Evolutionary conservation across 495 filamentous ascomycete genomes (phyloP).

Genomic region (Penicillium turbatum): DNA sequence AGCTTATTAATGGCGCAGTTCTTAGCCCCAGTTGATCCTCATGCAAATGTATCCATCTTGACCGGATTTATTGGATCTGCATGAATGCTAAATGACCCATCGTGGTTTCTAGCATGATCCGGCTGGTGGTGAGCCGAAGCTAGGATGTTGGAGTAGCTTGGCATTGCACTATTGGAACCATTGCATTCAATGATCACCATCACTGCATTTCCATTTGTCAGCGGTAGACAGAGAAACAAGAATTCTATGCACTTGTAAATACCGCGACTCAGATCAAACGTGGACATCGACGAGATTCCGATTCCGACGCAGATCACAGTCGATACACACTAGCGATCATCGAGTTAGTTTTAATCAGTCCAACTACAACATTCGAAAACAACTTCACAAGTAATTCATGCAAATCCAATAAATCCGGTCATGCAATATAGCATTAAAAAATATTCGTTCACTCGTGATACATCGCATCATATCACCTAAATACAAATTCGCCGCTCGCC

Average conservation of each 20-base stretch:
- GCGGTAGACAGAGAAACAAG: too few species aligned
- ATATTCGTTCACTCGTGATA: slow-evolving; percentile 17
- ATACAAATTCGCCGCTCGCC: slow-evolving; percentile 7
- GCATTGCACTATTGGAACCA: background rate
- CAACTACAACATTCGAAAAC: background rate
- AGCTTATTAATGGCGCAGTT: background rate
- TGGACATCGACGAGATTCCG: too few species aligned
- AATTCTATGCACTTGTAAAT: background rate
- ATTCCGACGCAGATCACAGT: background rate
- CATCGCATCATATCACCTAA: slow-evolving; percentile 14
- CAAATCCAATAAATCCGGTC: background rate
- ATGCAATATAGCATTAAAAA: slow-evolving; percentile 7
- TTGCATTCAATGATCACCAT: too few species aligned
- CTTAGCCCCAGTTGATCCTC: background rate
- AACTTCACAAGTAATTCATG: background rate
- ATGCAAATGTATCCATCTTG: too few species aligned
- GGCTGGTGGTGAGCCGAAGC: background rate
- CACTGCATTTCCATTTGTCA: too few species aligned
- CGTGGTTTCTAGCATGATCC: background rate
- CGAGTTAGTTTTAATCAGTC: background rate
- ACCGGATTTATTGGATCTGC: too few species aligned
- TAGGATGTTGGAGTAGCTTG: background rate
- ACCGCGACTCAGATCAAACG: too few species aligned
- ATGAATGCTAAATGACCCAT: background rate
- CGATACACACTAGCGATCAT: background rate